phyloP scores from a whole-genome alignment of 2,329 filamentous ascomycete genomes.

The Zasmidium cellare region DNA sequence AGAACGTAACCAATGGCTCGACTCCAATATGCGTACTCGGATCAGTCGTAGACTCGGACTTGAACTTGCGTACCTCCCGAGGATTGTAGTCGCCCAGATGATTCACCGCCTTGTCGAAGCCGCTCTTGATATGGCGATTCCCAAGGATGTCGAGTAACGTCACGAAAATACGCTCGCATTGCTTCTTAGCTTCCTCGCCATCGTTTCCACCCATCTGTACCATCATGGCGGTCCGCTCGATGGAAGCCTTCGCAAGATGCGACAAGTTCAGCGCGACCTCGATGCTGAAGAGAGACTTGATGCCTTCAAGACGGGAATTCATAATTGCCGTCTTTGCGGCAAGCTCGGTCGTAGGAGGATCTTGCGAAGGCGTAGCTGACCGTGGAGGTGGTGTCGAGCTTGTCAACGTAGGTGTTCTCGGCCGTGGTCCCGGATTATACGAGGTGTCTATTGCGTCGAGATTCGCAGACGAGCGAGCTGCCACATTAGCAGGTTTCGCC shows the following conservation, averaged over 20 bases:
- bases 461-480: conserved; percentile 17
- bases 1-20: conserved; percentile 88
- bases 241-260: conserved; percentile 80
- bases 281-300: conserved; percentile 92
- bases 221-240: conserved; percentile 83
- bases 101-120: conserved; percentile 88
- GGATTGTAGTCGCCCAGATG: conserved; percentile 92
- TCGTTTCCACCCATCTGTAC: conserved; percentile 72
- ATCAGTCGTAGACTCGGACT: conserved; percentile 16
- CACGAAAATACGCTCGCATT: conserved; percentile 89
- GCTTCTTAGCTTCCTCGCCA: conserved; percentile 79
- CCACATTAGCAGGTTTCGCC: conserved; percentile 35
- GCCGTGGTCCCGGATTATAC: conserved; percentile 19
- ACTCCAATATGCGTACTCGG: conserved; percentile 55
- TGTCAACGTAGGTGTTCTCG: conserved; percentile 30
- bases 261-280: conserved; percentile 90
- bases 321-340: conserved; percentile 98
- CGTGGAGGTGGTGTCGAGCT: conserved; percentile 25
- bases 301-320: conserved; percentile 90
- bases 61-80: conserved; percentile 69
- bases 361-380: conserved; percentile 42
- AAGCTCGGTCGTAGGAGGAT: conserved; percentile 84
- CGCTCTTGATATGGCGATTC: conserved; percentile 81
- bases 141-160: conserved; percentile 80
- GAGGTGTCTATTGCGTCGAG: conserved; percentile 30